Percentiles rank a stretch among this genome's conserved stretches.
These are phyloP conservation scores for Microstegium vimineum DNA, from an alignment of 176 grass and related monocot genomes.

Conservation along the genomic window DNA sequence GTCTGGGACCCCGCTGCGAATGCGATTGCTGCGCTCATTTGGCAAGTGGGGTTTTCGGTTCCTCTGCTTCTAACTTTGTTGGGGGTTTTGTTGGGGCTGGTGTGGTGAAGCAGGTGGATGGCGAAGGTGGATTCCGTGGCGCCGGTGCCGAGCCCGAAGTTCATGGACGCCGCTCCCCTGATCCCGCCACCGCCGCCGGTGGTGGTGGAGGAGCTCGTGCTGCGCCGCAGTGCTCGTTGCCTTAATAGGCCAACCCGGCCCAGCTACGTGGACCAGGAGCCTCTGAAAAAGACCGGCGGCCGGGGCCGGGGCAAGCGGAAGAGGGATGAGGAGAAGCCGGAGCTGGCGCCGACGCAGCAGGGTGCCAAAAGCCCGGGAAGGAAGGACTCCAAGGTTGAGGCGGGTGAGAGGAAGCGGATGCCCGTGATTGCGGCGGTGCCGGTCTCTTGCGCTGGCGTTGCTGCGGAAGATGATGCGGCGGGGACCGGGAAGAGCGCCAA, in stretches of 20 bases:
- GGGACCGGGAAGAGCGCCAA: slow-evolving; percentile 48
- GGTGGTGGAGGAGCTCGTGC: slow-evolving; percentile 1
- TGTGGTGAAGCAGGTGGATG: slow-evolving; percentile 10
- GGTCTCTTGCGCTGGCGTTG: slow-evolving; percentile 1
- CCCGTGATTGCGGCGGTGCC: neutral
- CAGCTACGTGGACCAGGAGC: slow-evolving; percentile 21
- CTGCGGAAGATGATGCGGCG: slow-evolving; percentile 2
- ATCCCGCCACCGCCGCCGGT: neutral
- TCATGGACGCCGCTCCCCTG: neutral
- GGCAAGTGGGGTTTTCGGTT: neutral
- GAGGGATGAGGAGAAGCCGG: slow-evolving; percentile 31
- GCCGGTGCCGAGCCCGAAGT: slow-evolving; percentile 22
- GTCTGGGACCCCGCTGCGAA: neutral
- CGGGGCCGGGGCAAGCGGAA: slow-evolving; percentile 34
- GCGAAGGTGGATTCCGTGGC: slow-evolving; percentile 16
- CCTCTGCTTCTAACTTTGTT: neutral
- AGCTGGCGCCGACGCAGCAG: neutral
- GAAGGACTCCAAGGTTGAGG: slow-evolving; percentile 14
- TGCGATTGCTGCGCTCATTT: neutral
- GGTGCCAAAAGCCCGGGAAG: neutral
- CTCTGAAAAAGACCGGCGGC: slow-evolving; percentile 14
- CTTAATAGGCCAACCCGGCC: neutral
- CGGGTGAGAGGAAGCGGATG: neutral
- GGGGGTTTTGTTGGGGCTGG: slow-evolving; percentile 3
- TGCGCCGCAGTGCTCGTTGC: slow-evolving; percentile 49